Base-by-base conservation (phyloP, 352 stramenopile genomes). In the Phytophthora cryptogea region DNA sequence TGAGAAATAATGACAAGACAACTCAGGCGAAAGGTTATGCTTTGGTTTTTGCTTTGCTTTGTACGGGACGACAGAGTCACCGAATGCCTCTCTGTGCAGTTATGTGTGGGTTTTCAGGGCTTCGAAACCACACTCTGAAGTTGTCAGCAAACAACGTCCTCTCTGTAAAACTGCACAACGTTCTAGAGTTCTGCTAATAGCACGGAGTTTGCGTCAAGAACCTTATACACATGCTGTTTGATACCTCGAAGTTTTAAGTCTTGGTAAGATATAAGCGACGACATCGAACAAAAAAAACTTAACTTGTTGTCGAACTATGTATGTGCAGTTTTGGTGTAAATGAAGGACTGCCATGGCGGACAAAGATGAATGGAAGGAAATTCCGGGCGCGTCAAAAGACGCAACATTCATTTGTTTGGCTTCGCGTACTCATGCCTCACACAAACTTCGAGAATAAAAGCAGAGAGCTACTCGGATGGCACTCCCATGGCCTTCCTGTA, bases 391-490 rank as follows among this genome's bases (percentile, higher is more conserved):
- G 36, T 23, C 20, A 36, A 28, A 26, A 48, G 28, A 26, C 36
- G 36, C 49, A 35, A 48, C 49, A 57, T 57, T 36, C 49, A 57
- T 57, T 57, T 36, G 35, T 10, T 48, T 39, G 8, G 10, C 33
- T 56, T 57, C 4, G 33, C 49, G 58, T 52, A 53, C 40, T 54
- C 48, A 65, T n/a, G 35, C 40, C 20, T 56, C 37, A 40, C 10
- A 14, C 23, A 16, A 30, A 13, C 41, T 44, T 59, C 52, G 51
- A 28, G 7, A 20, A 44, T 39, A 39, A 39, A 39, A 39, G 33
- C 33, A 39, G 33, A 14, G n/a, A 8, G 8, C 32, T 39, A 16
- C 11, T 23, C 20, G 20, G 20, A 23, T 23, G 20, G 20, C 33
- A 16, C 11, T 39, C 33, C 9, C 33, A 37, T 37, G 14, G 1